phyloP scores from a whole-genome alignment of 2,329 filamentous ascomycete species.

The Exophiala bonariae region DNA sequence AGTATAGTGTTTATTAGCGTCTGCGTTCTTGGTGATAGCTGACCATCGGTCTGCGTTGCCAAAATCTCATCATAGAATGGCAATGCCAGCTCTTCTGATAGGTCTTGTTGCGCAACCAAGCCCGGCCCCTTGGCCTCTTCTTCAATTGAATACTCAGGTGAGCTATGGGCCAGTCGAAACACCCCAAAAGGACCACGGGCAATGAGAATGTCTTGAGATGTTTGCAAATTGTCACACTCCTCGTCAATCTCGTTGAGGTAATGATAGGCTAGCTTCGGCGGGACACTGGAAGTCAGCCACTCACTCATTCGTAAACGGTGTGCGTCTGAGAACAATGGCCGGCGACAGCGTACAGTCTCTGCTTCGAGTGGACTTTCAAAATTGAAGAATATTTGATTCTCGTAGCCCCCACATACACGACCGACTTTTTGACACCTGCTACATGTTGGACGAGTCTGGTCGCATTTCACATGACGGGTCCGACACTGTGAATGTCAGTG shows the following conservation, averaged over 20 bases:
- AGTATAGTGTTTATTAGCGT: slow-evolving; percentile 1
- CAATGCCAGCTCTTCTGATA: not conserved
- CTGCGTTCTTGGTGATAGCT: slow-evolving; percentile 3
- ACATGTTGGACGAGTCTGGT: slow-evolving; percentile 44
- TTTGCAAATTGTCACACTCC: slow-evolving; percentile 21
- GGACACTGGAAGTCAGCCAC: slow-evolving; percentile 36
- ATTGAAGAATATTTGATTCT: slow-evolving; percentile 40
- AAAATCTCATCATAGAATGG: not conserved
- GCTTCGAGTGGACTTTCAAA: slow-evolving; percentile 26
- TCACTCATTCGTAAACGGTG: slow-evolving; percentile 38
- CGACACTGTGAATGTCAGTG: slow-evolving; percentile 32
- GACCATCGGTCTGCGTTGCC: not conserved
- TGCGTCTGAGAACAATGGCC: slow-evolving; percentile 44
- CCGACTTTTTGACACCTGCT: slow-evolving; percentile 38
- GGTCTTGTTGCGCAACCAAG: not conserved
- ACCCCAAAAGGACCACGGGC: slow-evolving; percentile 17
- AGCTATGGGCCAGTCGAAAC: slow-evolving; percentile 5
- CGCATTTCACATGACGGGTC: slow-evolving; percentile 47
- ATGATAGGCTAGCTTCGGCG: slow-evolving; percentile 23
- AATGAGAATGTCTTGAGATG: not conserved
- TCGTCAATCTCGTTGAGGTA: slow-evolving; percentile 33
- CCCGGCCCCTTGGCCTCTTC: not conserved
- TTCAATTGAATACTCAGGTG: not conserved
- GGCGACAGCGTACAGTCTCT: slow-evolving; percentile 35
- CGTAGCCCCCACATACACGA: slow-evolving; percentile 42